phyloP scores from a whole-genome alignment of 2,329 filamentous ascomycete genomes.

The Xylaria arbuscula region DNA sequence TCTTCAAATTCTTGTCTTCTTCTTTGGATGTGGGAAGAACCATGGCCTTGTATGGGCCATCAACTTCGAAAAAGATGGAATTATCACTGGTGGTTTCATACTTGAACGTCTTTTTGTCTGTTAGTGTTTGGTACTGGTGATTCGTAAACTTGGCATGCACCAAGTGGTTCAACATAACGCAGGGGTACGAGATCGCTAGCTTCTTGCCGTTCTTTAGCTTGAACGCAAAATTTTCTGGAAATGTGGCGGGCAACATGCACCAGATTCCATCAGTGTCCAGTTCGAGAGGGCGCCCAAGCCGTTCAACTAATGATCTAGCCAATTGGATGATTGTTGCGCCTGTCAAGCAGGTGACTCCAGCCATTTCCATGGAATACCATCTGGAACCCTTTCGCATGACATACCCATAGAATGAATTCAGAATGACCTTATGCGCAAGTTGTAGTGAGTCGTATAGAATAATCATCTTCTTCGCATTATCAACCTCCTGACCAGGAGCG shows the following conservation, averaged over 20 bases:
- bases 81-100: constrained; percentile 99
- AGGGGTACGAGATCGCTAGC: constrained; percentile 94
- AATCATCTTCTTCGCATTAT: constrained; percentile 99
- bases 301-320: constrained; percentile 91
- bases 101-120: constrained; percentile 81
- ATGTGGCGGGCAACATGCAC: constrained; percentile 97
- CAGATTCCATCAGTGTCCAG: constrained; percentile 99
- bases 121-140: constrained; percentile 93
- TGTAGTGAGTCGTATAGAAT: constrained; percentile 95
- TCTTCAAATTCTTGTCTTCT: constrained; percentile 99
- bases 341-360: constrained; percentile 95
- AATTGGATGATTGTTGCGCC: constrained; percentile 97
- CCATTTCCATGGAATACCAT: constrained; percentile 99
- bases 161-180: constrained; percentile 98
- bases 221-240: constrained; percentile 96
- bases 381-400: constrained; percentile 99
- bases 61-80: constrained; percentile 99
- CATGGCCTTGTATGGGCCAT: constrained; percentile 98
- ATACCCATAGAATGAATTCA: constrained; percentile 99
- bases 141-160: constrained; percentile 97
- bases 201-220: constrained; percentile 97
- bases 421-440: constrained; percentile 96
- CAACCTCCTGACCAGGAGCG: constrained; percentile 79
- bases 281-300: constrained; percentile 91
- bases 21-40: constrained; percentile 97